Percentiles rank a stretch among this genome's conserved stretches.
These are phyloP conservation scores for Phascolomyces articulosus DNA, from an alignment of 371 early-diverging fungal genomes.

Conservation along the genomic window DNA sequence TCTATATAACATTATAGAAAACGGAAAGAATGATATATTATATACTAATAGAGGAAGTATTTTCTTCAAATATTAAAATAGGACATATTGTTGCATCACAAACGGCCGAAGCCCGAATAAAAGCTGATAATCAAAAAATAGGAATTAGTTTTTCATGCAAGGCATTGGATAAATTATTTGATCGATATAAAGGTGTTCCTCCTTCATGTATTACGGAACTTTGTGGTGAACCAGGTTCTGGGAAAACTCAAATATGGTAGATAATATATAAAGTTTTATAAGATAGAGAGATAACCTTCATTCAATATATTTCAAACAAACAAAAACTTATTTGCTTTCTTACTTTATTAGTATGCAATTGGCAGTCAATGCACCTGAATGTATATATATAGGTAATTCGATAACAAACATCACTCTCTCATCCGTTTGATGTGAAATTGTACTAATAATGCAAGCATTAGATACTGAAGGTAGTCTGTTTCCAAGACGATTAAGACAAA, in stretches of 20 bases:
- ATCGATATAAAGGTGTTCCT: constrained; percentile 9
- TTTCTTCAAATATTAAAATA: background rate
- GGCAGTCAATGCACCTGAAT: constrained; percentile 63
- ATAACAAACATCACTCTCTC: no score
- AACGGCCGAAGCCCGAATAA: constrained; percentile 3
- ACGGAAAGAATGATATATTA: background rate
- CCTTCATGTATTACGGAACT: constrained; percentile 55
- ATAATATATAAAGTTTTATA: background rate
- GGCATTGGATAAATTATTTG: constrained; percentile 7
- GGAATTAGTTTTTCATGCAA: constrained; percentile 9
- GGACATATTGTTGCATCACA: constrained; percentile 13
- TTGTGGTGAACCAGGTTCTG: constrained; percentile 68
- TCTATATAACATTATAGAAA: background rate
- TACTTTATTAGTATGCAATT: constrained; percentile 58
- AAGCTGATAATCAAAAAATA: background rate
- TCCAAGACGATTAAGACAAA: constrained; percentile 8
- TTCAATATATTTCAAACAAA: no score
- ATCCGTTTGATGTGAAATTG: no score
- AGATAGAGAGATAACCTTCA: no score
- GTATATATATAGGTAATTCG: constrained; percentile 68
- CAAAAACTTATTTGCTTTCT: background rate
- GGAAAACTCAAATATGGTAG: constrained; percentile 73
- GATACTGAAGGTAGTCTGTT: constrained; percentile 73
- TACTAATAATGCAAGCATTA: constrained; percentile 4
- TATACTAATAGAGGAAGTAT: background rate